Evolutionary conservation across 352 stramenopile species (phyloP).

Genomic region (Pythium aphanidermatum): DNA sequence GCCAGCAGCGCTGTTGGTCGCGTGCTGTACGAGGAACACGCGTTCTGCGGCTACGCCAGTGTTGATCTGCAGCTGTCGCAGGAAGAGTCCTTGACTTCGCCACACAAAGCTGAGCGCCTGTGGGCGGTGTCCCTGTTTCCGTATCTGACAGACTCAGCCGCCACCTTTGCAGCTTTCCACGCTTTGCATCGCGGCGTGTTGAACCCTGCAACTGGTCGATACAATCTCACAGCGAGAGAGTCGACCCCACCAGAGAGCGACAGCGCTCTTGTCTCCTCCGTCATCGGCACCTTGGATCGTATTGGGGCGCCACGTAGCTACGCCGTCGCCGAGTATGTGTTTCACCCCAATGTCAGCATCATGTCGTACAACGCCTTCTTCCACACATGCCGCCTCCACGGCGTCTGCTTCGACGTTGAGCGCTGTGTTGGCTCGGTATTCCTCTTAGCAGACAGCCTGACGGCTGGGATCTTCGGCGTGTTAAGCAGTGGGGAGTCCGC

Average conservation of each 20-base stretch:
- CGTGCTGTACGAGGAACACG: constrained; percentile 27
- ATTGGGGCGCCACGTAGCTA: constrained; percentile 39
- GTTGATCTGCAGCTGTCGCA: constrained; percentile 77
- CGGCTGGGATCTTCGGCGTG: constrained; percentile 64
- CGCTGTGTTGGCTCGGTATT: constrained; percentile 62
- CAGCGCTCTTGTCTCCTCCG: constrained; percentile 1
- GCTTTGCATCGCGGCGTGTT: constrained; percentile 43
- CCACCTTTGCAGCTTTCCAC: constrained; percentile 67
- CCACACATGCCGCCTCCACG: constrained; percentile 80
- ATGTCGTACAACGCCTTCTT: constrained; percentile 84
- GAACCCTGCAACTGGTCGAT: constrained; percentile 29
- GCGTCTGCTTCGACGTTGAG: constrained; percentile 84
- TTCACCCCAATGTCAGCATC: constrained; percentile 72
- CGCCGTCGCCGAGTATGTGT: constrained; percentile 68
- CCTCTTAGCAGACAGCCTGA: constrained; percentile 73
- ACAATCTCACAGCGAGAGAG: constrained; percentile 21
- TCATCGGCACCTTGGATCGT: constrained; percentile 7
- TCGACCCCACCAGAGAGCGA: neutral
- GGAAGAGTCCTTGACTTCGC: constrained; percentile 56
- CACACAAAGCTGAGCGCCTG: constrained; percentile 36
- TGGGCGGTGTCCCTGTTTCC: constrained; percentile 74
- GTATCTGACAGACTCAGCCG: constrained; percentile 70
- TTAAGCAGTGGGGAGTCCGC: constrained; percentile 56
- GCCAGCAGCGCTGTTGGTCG: constrained; percentile 46
- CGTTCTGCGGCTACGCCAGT: constrained; percentile 78